Percentiles rank a stretch among this genome's conserved stretches.
Conservation (phyloP, 345 rosid species). For the Rhodamnia argentea region DNA sequence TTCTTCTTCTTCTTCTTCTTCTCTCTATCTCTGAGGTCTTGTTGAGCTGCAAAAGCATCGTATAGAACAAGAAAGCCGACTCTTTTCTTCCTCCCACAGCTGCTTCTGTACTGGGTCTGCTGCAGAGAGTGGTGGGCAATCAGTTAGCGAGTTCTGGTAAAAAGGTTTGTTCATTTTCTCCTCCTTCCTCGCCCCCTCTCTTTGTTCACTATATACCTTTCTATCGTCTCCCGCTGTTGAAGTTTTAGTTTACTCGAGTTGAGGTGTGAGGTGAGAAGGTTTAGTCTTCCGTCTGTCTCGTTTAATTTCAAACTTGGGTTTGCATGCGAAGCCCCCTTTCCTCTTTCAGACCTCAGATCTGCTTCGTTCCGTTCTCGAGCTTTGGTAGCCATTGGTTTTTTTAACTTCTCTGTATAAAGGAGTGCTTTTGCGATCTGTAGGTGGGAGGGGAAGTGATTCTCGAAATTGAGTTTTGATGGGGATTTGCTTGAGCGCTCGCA, state of each 20-base stretch:
- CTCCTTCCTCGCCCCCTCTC: background rate
- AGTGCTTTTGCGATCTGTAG: background rate
- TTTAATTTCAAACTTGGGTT: background rate
- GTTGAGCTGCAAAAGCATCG: background rate
- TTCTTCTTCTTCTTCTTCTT: background rate
- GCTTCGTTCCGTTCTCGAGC: background rate
- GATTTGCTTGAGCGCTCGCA: conserved; percentile 77
- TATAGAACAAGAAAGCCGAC: background rate
- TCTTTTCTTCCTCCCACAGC: background rate
- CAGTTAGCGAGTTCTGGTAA: background rate
- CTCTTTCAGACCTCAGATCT: background rate
- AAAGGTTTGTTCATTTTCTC: background rate
- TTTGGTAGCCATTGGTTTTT: background rate
- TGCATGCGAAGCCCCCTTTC: background rate
- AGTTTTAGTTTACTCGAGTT: background rate
- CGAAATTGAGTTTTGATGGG: conserved; percentile 41
- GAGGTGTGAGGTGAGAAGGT: background rate
- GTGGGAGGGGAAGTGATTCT: background rate
- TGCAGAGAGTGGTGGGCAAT: background rate
- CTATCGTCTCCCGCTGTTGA: background rate
- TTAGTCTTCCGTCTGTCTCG: background rate
- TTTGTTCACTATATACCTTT: background rate
- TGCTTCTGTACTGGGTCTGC: background rate
- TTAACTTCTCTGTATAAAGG: background rate
- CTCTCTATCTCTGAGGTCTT: background rate